phyloP scores from a whole-genome alignment of 345 rosid genomes.

The Limnanthes douglasii region DNA sequence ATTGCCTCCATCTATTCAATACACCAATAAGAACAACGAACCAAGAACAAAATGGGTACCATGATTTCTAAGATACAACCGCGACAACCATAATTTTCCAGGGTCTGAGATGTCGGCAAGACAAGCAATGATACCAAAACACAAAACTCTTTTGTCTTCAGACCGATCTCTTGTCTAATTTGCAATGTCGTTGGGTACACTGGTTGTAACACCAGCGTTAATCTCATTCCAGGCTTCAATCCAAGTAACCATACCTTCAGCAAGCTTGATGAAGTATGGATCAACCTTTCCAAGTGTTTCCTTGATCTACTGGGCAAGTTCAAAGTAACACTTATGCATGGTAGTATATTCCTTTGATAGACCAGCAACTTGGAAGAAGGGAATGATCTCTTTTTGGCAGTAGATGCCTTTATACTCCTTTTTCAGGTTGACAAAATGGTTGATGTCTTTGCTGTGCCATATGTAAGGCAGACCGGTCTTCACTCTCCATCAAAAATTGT shows the following conservation, averaged over 20 bases:
- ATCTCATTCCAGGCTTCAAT: constrained; percentile 41
- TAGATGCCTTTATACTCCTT: constrained; percentile 8
- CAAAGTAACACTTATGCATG: constrained; percentile 30
- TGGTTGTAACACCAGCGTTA: constrained; percentile 12
- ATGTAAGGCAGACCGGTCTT: constrained; percentile 18
- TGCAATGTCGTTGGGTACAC: no score
- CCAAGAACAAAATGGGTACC: no score
- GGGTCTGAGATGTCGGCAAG: no score
- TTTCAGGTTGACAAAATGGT: constrained; percentile 8
- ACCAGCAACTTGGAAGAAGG: constrained; percentile 26
- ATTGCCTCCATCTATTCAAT: no score
- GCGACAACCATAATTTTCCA: no score
- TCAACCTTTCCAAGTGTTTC: constrained; percentile 23
- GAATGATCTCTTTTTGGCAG: constrained; percentile 29
- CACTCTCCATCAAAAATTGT: constrained; percentile 42
- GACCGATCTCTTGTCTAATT: no score
- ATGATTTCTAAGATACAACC: no score
- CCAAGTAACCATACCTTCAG: constrained; percentile 45
- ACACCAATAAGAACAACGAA: no score
- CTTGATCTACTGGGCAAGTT: constrained; percentile 27
- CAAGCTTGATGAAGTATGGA: constrained; percentile 29
- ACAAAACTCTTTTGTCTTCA: no score
- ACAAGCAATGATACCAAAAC: no score
- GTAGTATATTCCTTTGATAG: constrained; percentile 32
- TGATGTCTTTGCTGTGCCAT: constrained; percentile 7